Conservation (phyloP, 1,284 basidiomycete species). For the Fomitopsis palustris region DNA sequence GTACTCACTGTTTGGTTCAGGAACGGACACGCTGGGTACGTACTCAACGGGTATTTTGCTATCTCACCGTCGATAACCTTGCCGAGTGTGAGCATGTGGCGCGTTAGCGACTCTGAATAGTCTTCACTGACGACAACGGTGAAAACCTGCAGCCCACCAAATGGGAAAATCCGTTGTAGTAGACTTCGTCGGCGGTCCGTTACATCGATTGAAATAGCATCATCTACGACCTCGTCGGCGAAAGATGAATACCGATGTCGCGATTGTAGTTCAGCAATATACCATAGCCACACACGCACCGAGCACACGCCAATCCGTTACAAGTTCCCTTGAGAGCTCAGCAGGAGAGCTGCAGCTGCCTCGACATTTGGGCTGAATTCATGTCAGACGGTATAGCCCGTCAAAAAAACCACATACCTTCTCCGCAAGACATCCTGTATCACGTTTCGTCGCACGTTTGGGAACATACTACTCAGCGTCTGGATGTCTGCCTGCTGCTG, state of each 20-base stretch:
- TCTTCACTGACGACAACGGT: no score
- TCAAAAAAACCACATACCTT: slow-evolving; percentile 50
- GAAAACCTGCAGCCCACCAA: not conserved
- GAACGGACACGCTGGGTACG: not conserved
- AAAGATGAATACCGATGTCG: not conserved
- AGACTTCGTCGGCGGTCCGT: no score
- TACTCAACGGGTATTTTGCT: not conserved
- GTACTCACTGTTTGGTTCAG: not conserved
- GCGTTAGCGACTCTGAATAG: no score
- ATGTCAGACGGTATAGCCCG: not conserved
- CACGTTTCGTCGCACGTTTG: slow-evolving; percentile 70
- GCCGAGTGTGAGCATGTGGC: not conserved
- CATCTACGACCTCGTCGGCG: not conserved
- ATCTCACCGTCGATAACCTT: not conserved
- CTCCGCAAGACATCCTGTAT: slow-evolving; percentile 77
- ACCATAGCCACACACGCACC: not conserved
- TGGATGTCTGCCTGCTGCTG: slow-evolving; percentile 62
- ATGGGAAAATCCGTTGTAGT: not conserved
- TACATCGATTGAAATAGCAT: not conserved
- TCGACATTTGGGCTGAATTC: slow-evolving; percentile 66
- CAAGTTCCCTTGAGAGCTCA: slow-evolving; percentile 39
- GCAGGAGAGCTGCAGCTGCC: slow-evolving; percentile 76
- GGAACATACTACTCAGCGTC: slow-evolving; percentile 79
- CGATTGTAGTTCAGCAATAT: not conserved
- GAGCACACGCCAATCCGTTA: not conserved